These are phyloP conservation scores for Chlamydomonas sphaeroides DNA, from an alignment of 139 green algal species.

Conservation along the genomic window DNA sequence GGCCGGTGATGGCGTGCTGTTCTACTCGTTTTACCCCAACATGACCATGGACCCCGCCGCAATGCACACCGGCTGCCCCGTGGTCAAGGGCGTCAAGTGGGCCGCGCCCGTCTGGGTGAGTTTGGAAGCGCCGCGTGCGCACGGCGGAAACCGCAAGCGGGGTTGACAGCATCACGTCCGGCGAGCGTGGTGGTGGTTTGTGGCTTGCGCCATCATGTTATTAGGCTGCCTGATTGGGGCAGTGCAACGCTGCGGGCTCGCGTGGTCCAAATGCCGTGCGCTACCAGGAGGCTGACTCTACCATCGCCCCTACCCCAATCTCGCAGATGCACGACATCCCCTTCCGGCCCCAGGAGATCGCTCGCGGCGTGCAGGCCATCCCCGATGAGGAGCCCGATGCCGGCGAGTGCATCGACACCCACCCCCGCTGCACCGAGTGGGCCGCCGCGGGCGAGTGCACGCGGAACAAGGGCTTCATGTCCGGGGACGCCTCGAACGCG, in stretches of 20 bases:
- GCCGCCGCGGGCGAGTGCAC: conserved; percentile 60
- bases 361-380: background rate
- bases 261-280: too few species aligned
- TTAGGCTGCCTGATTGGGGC: too few species aligned
- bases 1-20: conserved; percentile 57
- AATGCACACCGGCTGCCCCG: conserved; percentile 62
- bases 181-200: too few species aligned
- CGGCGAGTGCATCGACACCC: conserved; percentile 45
- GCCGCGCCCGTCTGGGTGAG: conserved; percentile 54
- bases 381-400: conserved; percentile 44
- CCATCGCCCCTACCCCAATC: too few species aligned
- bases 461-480: conserved; percentile 66
- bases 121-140: background rate
- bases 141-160: too few species aligned
- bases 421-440: conserved; percentile 54
- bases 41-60: conserved; percentile 48
- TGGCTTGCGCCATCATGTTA: too few species aligned
- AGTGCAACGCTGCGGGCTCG: too few species aligned
- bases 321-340: conserved; percentile 44
- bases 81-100: conserved; percentile 61
- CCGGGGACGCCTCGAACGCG: conserved; percentile 33
- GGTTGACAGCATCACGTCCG: too few species aligned
- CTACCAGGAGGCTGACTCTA: too few species aligned
- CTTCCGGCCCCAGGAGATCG: conserved; percentile 30
- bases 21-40: conserved; percentile 56